Evolutionary conservation across 352 stramenopile species (phyloP).

Genomic region (Pilasporangium apinafurcum): DNA sequence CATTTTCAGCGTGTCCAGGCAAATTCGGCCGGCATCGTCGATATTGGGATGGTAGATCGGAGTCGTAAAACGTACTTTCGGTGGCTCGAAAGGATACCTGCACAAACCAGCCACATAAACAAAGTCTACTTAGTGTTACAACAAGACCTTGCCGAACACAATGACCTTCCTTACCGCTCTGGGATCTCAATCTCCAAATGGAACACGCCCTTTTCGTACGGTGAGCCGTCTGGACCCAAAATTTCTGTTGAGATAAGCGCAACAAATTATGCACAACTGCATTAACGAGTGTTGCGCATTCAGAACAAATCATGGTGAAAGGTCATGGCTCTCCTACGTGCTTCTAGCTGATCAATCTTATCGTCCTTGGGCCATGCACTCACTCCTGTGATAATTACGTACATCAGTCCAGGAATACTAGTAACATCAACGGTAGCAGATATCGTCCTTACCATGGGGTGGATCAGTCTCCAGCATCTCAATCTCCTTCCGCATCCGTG

Average conservation of each 20-base stretch:
- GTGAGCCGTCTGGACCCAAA: constrained; percentile 68
- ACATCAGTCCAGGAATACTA: background rate
- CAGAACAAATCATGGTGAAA: too few relatives aligned
- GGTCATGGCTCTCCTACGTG: constrained; percentile 53
- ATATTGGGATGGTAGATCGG: constrained; percentile 86
- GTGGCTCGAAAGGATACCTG: constrained; percentile 82
- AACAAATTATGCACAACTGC: background rate
- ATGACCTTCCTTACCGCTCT: constrained; percentile 25
- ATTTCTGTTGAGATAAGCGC: constrained; percentile 53
- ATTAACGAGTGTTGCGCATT: background rate
- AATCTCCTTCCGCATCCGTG: constrained; percentile 78
- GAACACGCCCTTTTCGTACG: constrained; percentile 78
- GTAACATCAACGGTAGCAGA: background rate
- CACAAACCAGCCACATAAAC: background rate
- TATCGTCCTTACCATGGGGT: constrained; percentile 47
- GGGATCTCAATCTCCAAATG: constrained; percentile 68
- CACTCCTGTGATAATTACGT: constrained; percentile 23
- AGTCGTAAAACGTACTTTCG: constrained; percentile 71
- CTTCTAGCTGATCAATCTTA: constrained; percentile 68
- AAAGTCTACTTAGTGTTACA: background rate
- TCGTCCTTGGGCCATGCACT: constrained; percentile 75
- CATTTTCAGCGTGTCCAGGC: constrained; percentile 90
- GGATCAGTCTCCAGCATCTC: constrained; percentile 79
- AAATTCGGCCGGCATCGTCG: constrained; percentile 83
- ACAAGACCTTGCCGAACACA: background rate